Conservation (phyloP, 2,329 filamentous ascomycete species). For the Emmonsiellopsis sp. region DNA sequence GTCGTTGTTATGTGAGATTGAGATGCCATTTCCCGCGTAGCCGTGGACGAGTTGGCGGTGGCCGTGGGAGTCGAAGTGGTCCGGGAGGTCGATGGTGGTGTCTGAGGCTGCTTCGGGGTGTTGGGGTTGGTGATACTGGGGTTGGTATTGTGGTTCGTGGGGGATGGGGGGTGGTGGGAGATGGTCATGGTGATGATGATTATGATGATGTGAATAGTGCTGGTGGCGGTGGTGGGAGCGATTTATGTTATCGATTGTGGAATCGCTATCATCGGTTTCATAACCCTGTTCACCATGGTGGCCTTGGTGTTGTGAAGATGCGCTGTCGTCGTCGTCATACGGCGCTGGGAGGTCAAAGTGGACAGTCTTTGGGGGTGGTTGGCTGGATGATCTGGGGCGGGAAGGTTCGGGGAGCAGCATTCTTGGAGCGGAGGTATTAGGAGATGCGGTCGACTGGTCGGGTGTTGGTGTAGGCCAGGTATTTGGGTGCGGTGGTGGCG, state of each 20-base stretch:
- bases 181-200: background rate
- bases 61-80: constrained; percentile 25
- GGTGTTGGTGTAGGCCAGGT: constrained; percentile 6
- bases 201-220: background rate
- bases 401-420: background rate
- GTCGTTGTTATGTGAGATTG: too few species aligned
- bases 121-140: background rate
- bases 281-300: constrained; percentile 24
- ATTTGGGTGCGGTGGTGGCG: background rate
- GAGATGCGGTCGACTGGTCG: too few species aligned
- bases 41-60: constrained; percentile 4
- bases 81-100: constrained; percentile 23
- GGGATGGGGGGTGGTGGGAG: background rate
- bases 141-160: background rate
- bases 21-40: background rate
- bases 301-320: constrained; percentile 4
- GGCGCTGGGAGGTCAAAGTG: constrained; percentile 11
- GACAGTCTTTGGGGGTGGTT: constrained; percentile 9
- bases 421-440: too few species aligned
- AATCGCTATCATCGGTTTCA: constrained; percentile 35
- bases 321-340: constrained; percentile 8
- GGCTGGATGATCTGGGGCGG: constrained; percentile 10
- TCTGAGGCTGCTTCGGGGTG: constrained; percentile 16
- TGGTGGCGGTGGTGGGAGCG: constrained; percentile 9
- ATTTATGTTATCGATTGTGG: constrained; percentile 21